Conservation (phyloP, 345 rosid species). For the Salix koriyanagi region DNA sequence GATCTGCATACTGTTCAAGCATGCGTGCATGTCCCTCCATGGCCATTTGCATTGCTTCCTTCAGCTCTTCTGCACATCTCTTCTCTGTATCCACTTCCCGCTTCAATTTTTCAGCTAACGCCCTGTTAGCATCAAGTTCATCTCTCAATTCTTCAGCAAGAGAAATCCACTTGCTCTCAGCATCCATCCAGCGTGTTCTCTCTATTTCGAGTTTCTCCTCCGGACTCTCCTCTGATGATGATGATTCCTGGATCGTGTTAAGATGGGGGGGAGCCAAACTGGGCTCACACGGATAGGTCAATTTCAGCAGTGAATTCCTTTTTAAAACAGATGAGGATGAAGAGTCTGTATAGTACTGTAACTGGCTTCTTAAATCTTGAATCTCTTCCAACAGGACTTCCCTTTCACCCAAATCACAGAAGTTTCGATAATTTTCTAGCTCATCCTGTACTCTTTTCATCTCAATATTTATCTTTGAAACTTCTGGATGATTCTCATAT, state of each 20-base stretch:
- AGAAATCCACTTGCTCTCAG: constrained; percentile 92
- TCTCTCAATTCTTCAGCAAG: constrained; percentile 76
- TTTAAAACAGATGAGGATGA: constrained; percentile 50
- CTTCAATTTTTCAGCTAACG: constrained; percentile 54
- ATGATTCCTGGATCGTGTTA: constrained; percentile 52
- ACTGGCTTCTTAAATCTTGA: constrained; percentile 80
- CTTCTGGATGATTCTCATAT: constrained; percentile 90
- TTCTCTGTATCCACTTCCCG: constrained; percentile 77
- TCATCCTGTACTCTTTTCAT: constrained; percentile 74
- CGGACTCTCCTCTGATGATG: constrained; percentile 36
- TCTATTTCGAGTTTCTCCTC: constrained; percentile 61
- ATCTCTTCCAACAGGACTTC: constrained; percentile 90
- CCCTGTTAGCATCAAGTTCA: constrained; percentile 66
- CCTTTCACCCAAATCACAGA: constrained; percentile 80
- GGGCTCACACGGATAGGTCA: constrained; percentile 58
- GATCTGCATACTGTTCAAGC: constrained; percentile 96
- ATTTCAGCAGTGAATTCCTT: constrained; percentile 46
- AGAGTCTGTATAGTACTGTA: constrained; percentile 70
- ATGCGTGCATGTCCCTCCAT: constrained; percentile 94
- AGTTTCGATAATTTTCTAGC: constrained; percentile 70
- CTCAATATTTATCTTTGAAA: constrained; percentile 65
- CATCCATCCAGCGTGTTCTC: constrained; percentile 61
- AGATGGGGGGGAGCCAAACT: constrained; percentile 41
- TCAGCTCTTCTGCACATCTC: constrained; percentile 76
- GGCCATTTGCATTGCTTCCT: constrained; percentile 92